Evolutionary conservation across 176 grass and related monocot species (phyloP).

Genomic region (Cenchrus purpureus): DNA sequence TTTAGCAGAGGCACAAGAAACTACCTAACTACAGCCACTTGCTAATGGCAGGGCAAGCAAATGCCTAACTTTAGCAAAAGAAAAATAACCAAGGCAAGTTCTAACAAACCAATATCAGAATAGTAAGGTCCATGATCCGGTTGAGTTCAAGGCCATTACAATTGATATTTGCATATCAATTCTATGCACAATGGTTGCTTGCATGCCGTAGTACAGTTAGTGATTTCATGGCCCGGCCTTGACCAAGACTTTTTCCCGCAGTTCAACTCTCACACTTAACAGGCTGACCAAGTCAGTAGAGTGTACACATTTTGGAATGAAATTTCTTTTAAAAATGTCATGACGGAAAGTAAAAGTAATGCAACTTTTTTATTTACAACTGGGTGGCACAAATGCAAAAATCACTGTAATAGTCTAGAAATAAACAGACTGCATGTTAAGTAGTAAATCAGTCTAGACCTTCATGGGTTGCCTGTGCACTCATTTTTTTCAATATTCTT

Average conservation of each 20-base stretch:
- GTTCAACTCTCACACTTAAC: neutral
- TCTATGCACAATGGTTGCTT: neutral
- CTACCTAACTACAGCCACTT: neutral
- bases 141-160: neutral
- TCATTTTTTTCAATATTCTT: neutral
- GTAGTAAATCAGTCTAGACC: neutral
- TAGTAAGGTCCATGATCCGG: neutral
- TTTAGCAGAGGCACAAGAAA: neutral
- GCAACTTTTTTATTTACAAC: neutral
- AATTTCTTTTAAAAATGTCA: neutral
- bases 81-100: neutral
- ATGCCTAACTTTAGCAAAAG: neutral
- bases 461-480: neutral
- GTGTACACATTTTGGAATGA: neutral
- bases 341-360: neutral
- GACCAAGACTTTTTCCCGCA: neutral
- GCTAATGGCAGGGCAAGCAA: neutral
- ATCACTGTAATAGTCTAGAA: neutral
- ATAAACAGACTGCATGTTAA: neutral
- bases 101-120: constrained; percentile 1
- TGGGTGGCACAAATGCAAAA: neutral
- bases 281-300: neutral
- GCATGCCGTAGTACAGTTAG: neutral
- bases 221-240: neutral
- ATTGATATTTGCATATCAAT: neutral